Conservation (phyloP, 306 rosid species). For the Fragaria ananassa region DNA sequence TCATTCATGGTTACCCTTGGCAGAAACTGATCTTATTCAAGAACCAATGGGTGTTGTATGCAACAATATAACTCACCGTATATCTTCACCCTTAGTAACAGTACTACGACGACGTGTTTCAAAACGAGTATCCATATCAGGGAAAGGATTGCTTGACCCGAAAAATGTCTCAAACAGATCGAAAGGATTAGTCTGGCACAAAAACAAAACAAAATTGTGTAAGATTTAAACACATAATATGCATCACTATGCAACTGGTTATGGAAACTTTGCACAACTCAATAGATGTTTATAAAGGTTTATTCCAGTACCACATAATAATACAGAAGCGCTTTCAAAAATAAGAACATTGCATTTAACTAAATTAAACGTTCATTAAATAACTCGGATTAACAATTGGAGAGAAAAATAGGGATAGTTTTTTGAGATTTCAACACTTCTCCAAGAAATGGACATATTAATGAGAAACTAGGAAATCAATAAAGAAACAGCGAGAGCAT, state of each 20-base stretch:
- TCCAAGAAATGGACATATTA: not conserved
- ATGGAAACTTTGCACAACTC: not conserved
- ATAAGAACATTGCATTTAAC: not conserved
- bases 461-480: not conserved
- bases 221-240: not conserved
- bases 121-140: conserved; percentile 81
- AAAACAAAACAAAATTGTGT: conserved; percentile 16
- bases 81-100: conserved; percentile 89
- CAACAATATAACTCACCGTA: conserved; percentile 60
- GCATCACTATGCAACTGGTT: not conserved
- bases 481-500: not conserved
- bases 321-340: not conserved
- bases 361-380: not conserved
- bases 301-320: not conserved
- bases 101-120: conserved; percentile 84
- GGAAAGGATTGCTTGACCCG: conserved; percentile 77
- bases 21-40: conserved; percentile 16
- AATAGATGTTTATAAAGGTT: not conserved
- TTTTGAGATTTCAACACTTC: not conserved
- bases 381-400: not conserved
- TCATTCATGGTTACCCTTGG: conserved; percentile 7
- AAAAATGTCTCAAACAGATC: conserved; percentile 97
- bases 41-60: conserved; percentile 12
- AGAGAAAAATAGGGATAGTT: not conserved
- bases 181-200: conserved; percentile 90